Conservation (phyloP, 768 basidiomycete species). For the Leucosporidium scottii region DNA sequence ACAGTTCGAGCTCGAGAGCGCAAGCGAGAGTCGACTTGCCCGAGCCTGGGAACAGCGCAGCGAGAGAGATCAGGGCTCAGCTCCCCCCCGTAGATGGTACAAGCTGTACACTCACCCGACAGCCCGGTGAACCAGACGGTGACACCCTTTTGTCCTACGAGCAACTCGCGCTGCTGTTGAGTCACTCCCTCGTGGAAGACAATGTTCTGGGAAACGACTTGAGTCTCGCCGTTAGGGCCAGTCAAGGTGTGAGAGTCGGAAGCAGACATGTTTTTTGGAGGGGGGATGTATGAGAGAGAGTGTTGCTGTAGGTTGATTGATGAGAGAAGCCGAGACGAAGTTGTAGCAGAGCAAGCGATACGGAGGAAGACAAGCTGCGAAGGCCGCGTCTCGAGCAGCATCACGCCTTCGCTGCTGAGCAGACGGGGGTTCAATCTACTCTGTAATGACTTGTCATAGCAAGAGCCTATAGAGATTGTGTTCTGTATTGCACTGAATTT, state of each 20-base stretch:
- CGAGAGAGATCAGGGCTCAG: neutral
- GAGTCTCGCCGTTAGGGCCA: constrained; percentile 10
- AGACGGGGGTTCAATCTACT: no score
- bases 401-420: no score
- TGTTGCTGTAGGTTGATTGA: no score
- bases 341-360: no score
- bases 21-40: constrained; percentile 90
- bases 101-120: constrained; percentile 52
- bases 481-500: no score
- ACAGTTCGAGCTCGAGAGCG: constrained; percentile 88
- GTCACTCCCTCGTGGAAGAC: constrained; percentile 52
- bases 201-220: constrained; percentile 43
- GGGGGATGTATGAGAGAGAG: neutral
- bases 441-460: no score
- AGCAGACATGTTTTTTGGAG: neutral
- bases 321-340: no score
- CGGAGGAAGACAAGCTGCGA: no score
- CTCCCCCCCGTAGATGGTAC: no score
- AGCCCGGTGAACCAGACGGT: constrained; percentile 97
- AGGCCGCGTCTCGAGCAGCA: no score
- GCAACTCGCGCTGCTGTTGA: constrained; percentile 56
- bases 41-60: constrained; percentile 20
- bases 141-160: constrained; percentile 72
- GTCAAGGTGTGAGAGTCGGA: constrained; percentile 4
- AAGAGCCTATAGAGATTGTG: no score